Evolutionary conservation across 768 basidiomycete genomes (phyloP), one percentile per base, ranked within the genome.

Genomic region (Leccinum longicurvipes): DNA sequence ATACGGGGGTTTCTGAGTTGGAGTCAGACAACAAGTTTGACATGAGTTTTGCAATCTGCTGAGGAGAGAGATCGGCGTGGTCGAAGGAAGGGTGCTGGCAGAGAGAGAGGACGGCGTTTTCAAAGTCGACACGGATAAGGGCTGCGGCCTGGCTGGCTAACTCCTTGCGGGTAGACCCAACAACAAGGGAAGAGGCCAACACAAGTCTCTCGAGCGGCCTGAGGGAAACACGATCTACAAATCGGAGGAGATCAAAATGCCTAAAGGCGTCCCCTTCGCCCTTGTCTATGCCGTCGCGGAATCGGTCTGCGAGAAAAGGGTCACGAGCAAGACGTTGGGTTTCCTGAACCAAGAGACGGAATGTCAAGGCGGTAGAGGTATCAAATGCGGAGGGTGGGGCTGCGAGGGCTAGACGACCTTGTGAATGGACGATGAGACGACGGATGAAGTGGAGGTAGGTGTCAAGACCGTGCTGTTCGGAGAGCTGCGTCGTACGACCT

Each of bases 381-480:
- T 91, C 90, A 60, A 86, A 86, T 1, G 82, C 75, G 50, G 87
- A 76, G 24, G 84, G 79, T n/a, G 82, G 76, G 51, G 80, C 76
- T 29, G 81, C 73, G 23, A 84, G 78, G 23, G 82, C 70, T 44
- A 89, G 80, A 57, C 90, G 82, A 49, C 82, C 76, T 73, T 90
- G 87, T 23, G 92, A 91, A 63, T 93, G 90, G 51, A 89, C 84
- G 68, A 98, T 91, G 73, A 97, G 88, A 60, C 96, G 89, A 59
- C 95, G 91, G 63, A 99, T 91, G 78, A 97, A 97, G 74, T 99
- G 95, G 60, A 93, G 83, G 76, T 98, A 97, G 55, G 94, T 97
- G 74, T 97, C 95, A 65, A 93, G 82, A 56, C 95, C 94, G 81
- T 98, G 93, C 68, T 94, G 91, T 71, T 98, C 94, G 60, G 93